These are phyloP conservation scores for Talaromyces albobiverticillius DNA, from an alignment of 2,329 filamentous ascomycete species.

Conservation along the genomic window DNA sequence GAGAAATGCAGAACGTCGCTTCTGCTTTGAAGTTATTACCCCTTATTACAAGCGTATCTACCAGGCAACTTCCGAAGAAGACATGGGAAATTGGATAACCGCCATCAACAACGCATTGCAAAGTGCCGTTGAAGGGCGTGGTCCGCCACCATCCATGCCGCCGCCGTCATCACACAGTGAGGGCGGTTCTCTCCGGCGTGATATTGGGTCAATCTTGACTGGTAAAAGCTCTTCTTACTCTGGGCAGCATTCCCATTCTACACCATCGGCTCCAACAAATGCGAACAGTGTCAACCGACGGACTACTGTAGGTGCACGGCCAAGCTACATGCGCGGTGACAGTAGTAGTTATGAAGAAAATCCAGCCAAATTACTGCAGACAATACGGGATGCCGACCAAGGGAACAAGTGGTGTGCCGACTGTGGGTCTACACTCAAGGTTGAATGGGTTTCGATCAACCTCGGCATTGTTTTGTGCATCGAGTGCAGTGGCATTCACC, in stretches of 20 bases:
- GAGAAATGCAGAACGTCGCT: conserved; percentile 86
- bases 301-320: conserved; percentile 87
- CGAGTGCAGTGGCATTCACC: conserved; percentile 95
- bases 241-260: conserved; percentile 50
- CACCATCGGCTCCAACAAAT: conserved; percentile 26
- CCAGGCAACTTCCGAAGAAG: conserved; percentile 95
- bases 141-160: conserved; percentile 48
- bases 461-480: conserved; percentile 94
- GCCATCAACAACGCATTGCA: conserved; percentile 97
- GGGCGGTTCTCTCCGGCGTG: conserved; percentile 66
- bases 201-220: conserved; percentile 89
- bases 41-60: conserved; percentile 95
- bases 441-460: conserved; percentile 99
- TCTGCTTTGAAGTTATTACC: conserved; percentile 98
- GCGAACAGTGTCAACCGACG: conserved; percentile 69
- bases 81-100: conserved; percentile 95
- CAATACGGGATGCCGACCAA: conserved; percentile 83
- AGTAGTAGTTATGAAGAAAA: conserved; percentile 76
- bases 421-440: conserved; percentile 85
- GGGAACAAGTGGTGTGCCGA: conserved; percentile 94
- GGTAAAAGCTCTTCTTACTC: conserved; percentile 74
- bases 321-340: conserved; percentile 65
- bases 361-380: conserved; percentile 80
- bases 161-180: conserved; percentile 43
- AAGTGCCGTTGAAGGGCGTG: conserved; percentile 84